Conservation (phyloP, 331 rosid genomes). For the Malus hybrid region DNA sequence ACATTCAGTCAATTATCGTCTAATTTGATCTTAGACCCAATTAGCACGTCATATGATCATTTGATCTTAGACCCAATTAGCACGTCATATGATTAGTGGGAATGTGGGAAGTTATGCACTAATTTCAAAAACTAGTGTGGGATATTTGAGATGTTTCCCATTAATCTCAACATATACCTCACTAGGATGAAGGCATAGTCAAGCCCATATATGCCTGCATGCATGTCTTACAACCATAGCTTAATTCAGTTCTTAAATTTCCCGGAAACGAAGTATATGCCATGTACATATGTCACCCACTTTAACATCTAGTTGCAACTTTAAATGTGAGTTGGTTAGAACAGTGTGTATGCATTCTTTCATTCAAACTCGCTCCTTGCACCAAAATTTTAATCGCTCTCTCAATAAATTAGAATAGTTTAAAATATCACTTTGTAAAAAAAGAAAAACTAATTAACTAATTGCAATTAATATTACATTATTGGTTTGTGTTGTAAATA, state of each 20-base stretch:
- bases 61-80: not conserved
- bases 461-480: not conserved
- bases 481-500: not conserved
- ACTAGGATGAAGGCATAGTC: too few species aligned
- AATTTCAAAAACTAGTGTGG: not conserved
- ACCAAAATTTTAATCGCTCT: not conserved
- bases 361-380: not conserved
- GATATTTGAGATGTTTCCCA: not conserved
- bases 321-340: not conserved
- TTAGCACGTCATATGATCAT: too few species aligned
- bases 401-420: too few species aligned
- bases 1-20: not conserved
- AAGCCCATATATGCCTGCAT: not conserved
- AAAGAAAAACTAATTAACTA: not conserved
- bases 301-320: not conserved
- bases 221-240: not conserved
- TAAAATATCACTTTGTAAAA: not conserved
- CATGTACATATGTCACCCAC: not conserved
- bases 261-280: not conserved
- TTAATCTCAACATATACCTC: not conserved
- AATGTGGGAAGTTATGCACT: conserved; percentile 6
- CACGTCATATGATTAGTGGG: not conserved
- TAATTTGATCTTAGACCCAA: not conserved
- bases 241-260: not conserved
- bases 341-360: too few species aligned